Base-by-base conservation (phyloP, 192 early-diverging fungal genomes). In the Haplosporangium gracile region DNA sequence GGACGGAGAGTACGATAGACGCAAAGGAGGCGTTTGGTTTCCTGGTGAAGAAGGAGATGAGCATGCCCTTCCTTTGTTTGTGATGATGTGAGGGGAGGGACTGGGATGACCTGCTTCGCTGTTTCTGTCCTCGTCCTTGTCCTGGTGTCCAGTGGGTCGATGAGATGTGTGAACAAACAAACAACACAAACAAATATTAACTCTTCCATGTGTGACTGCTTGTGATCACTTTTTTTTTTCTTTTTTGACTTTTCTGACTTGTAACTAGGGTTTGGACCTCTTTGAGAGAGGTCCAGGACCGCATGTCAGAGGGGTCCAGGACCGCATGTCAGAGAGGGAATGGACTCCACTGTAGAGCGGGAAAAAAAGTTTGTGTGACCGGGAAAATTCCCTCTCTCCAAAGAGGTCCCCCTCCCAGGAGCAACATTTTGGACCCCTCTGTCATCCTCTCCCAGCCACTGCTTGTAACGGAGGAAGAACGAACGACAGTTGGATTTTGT, bases 31-130 rank as follows among this genome's bases (percentile, higher is more conserved):
- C 40, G 75, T 69, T 49, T 47, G 70, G 42, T 16, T 70, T 82
- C 71, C 76, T 73, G 69, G 55, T 20, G 39, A 72, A 40, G 34
- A 47, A 43, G 70, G 69, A 40, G 71, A 77, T 47, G 57, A 82
- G 81, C 81, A 82, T 82, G 70, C 81, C 81, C 76, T 51, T 22
- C 57, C 49, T 26, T 70, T 49, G 1, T 9, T 51, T 72, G n/a
- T n/a, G 18, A 6, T 2, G 32, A 55, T 24, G 29, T 26, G 15
- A 3, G 2, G 36, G 74, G 8, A 13, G 10, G 26, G 60, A 65
- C 26, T 65, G 40, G 38, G 16, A 47, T 29, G 42, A 72, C 40
- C 71, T 45, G 26, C 11, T 4, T 72, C 7, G 8, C 3, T 42
- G 7, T 26, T 5, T 18, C 26, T 20, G 57, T 57, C 72, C 63